phyloP scores from a whole-genome alignment of 805 yeast genomes.

The Candida vaughaniae region DNA sequence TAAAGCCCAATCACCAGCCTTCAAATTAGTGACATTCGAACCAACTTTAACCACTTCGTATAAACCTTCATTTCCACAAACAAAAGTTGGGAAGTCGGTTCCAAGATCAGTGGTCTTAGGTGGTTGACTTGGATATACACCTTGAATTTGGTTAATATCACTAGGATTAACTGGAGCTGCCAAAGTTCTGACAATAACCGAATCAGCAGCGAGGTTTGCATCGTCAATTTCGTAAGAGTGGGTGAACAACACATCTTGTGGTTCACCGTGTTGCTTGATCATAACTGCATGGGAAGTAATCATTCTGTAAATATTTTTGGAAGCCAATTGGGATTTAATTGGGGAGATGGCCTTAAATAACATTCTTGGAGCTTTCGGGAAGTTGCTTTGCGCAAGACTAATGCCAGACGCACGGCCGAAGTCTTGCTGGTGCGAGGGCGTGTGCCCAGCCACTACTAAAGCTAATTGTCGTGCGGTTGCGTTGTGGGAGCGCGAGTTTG shows the following conservation, averaged over 20 bases:
- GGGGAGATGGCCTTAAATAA: not conserved
- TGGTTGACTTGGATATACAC: constrained; percentile 46
- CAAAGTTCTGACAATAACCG: constrained; percentile 34
- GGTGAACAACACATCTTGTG: constrained; percentile 51
- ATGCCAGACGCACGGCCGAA: no score
- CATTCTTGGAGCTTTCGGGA: not conserved
- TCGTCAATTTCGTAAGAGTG: constrained; percentile 53
- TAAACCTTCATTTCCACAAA: constrained; percentile 93
- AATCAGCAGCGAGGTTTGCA: constrained; percentile 36
- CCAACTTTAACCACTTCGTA: constrained; percentile 83
- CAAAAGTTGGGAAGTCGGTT: constrained; percentile 62
- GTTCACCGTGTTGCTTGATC: constrained; percentile 68
- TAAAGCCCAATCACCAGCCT: constrained; percentile 82
- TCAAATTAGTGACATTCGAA: constrained; percentile 42
- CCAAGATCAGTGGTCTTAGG: constrained; percentile 54
- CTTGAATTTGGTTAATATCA: constrained; percentile 47
- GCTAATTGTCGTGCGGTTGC: no score
- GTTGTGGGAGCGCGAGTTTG: no score
- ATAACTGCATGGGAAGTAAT: constrained; percentile 64
- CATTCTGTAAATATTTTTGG: constrained; percentile 19
- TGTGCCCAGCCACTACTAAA: no score
- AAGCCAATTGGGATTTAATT: not conserved
- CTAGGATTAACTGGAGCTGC: constrained; percentile 45
- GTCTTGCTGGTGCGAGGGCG: no score
- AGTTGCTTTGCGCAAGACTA: no score